Evolutionary conservation across 106 monocot genomes (phyloP).

Genomic region (Triglochin maritima): DNA sequence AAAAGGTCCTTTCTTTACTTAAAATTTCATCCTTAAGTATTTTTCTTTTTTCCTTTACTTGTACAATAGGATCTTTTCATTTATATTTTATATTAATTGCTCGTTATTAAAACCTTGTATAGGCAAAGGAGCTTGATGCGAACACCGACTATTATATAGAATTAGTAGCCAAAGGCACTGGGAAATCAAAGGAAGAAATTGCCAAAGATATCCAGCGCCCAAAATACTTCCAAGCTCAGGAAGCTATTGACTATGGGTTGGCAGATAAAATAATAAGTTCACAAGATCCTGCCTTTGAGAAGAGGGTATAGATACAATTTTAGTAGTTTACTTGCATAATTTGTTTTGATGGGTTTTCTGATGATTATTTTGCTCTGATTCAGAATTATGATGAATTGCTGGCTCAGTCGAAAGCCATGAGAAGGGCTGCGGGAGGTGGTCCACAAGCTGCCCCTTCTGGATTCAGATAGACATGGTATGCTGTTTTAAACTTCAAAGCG

Average conservation of each 20-base stretch:
- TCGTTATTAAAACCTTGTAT: neutral
- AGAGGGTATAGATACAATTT: conserved; percentile 32
- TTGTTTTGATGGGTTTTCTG: neutral
- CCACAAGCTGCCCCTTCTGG: conserved; percentile 40
- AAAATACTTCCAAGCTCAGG: conserved; percentile 71
- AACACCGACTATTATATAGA: conserved; percentile 87
- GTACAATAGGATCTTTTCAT: neutral
- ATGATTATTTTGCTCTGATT: neutral
- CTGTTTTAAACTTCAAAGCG: neutral
- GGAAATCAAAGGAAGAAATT: conserved; percentile 87
- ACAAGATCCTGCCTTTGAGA: conserved; percentile 55
- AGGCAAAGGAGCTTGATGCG: conserved; percentile 92
- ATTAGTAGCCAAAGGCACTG: conserved; percentile 63
- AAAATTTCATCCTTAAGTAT: neutral
- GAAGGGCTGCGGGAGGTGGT: conserved; percentile 31
- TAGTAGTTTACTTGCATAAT: neutral
- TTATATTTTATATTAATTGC: neutral
- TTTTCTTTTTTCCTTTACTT: neutral
- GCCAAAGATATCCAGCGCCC: conserved; percentile 62
- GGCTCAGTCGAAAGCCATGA: conserved; percentile 72
- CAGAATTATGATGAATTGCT: conserved; percentile 67
- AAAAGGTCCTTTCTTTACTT: neutral
- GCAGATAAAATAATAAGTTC: conserved; percentile 76
- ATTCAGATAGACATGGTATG: conserved; percentile 20
- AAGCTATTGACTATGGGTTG: conserved; percentile 90